Percentiles rank a stretch among this genome's conserved stretches.
Conservation (phyloP, 352 stramenopile species). For the Phytopythium montanum region DNA sequence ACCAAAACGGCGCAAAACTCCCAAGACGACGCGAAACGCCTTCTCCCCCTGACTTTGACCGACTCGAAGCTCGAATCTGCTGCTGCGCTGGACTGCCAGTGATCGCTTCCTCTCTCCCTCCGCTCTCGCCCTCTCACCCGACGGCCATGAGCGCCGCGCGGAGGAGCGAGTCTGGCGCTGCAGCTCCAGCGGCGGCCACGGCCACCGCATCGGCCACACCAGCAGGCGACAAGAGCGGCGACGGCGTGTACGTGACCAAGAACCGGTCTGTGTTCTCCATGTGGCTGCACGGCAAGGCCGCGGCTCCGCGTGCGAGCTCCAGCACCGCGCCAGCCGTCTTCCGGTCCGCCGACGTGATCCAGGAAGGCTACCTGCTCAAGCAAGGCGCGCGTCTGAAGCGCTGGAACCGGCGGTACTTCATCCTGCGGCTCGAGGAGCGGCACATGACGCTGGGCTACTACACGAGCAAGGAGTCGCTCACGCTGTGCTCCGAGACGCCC, state of each 20-base stretch:
- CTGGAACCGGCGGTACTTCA: constrained; percentile 85
- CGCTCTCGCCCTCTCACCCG: too few species aligned
- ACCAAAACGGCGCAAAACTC: too few species aligned
- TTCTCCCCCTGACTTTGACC: too few species aligned
- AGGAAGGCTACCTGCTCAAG: constrained; percentile 84
- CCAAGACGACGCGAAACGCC: too few species aligned
- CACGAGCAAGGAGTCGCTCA: constrained; percentile 77
- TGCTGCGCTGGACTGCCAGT: too few species aligned
- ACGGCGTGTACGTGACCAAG: constrained; percentile 86
- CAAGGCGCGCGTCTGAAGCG: constrained; percentile 76
- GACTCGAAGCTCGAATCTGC: too few species aligned
- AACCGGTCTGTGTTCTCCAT: constrained; percentile 82
- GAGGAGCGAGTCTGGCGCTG: neutral
- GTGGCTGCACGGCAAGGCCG: constrained; percentile 80
- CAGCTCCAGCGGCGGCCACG: too few species aligned
- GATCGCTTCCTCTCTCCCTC: too few species aligned
- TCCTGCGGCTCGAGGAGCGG: constrained; percentile 79
- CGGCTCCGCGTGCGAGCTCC: constrained; percentile 26
- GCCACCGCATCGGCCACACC: too few species aligned
- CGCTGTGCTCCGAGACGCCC: constrained; percentile 76
- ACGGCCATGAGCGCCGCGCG: neutral
- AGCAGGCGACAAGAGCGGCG: constrained; percentile 6
- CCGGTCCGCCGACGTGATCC: constrained; percentile 79
- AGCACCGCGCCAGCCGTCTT: constrained; percentile 54
- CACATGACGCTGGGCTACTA: constrained; percentile 89